Evolutionary conservation across 192 early-diverging fungal species (phyloP), one percentile per base, ranked within the genome.

Genomic region (Backusella sp.): DNA sequence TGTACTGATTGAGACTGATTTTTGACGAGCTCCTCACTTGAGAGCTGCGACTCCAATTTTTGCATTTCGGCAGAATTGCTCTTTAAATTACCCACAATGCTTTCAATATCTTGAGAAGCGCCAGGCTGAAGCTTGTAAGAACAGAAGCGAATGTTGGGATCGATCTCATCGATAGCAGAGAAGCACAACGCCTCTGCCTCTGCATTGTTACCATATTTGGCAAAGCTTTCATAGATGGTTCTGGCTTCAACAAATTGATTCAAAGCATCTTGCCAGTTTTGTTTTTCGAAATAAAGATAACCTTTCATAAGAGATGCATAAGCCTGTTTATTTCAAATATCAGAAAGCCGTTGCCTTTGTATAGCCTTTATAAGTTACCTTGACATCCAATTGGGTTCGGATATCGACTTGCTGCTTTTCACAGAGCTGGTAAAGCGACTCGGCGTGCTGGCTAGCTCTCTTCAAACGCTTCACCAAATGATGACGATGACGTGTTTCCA

Each of bases 61-160:
- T 69, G 35, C 68, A 69, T 69, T n/a, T 41, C 70, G 4, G 39
- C 28, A 11, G 72, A 35, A 21, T 36, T 53, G 35, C 19, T 6
- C 2, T 35, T 37, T 37, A 34, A 8, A 62, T 14, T 14, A n/a
- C 3, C 56, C 1, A 62, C 8, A 42, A 69, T 71, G 21, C 30
- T 28, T 73, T 73, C 53, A 11, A 73, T 73, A 82, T 82, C 78
- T 84, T 86, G 15, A 87, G 79, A 56, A 86, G 80, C 35, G 82
- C 80, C 76, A 80, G 86, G 44, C 9, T 89, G 83, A 39, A 94
- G 82, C 30, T 89, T 88, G 70, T 94, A 94, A 30, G 89, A 90
- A 81, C 93, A 95, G 83, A 89, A 95, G 44, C 90, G 86, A 79
- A 96, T 91, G 77, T 90, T 92, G 66, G 93, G 93, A 46, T 94